These are phyloP conservation scores for Gnomoniopsis smithogilvyi DNA, from an alignment of 2,329 filamentous ascomycete genomes.

Conservation along the genomic window DNA sequence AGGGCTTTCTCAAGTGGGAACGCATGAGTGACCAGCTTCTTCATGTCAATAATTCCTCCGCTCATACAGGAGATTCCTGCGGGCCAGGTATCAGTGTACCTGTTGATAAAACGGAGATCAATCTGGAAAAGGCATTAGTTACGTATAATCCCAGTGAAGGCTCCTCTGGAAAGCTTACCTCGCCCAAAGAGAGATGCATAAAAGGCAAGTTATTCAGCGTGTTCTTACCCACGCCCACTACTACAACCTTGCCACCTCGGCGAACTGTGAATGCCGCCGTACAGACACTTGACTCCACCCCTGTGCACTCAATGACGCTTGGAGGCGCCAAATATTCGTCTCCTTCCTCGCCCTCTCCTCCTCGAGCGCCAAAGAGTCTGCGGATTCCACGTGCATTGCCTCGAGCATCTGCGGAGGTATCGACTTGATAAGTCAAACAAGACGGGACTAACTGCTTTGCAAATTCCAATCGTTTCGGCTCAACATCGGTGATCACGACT, in stretches of 20 bases:
- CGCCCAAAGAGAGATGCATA: conserved; percentile 62
- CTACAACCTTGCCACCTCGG: conserved; percentile 58
- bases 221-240: conserved; percentile 60
- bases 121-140: conserved; percentile 41
- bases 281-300: conserved; percentile 60
- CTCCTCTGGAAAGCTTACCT: conserved; percentile 35
- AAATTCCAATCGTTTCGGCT: conserved; percentile 52
- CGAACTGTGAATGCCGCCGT: conserved; percentile 56
- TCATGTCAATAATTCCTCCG: conserved; percentile 58
- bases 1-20: conserved; percentile 60
- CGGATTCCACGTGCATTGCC: conserved; percentile 51
- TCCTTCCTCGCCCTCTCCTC: conserved; percentile 17
- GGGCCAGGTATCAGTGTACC: conserved; percentile 69
- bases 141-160: background rate
- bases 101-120: conserved; percentile 67
- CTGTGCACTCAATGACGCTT: conserved; percentile 63
- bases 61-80: conserved; percentile 59
- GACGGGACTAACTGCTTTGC: conserved; percentile 55
- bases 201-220: conserved; percentile 65
- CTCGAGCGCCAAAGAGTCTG: conserved; percentile 43
- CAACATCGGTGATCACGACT: conserved; percentile 61
- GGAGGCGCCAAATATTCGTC: conserved; percentile 56
- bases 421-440: conserved; percentile 51
- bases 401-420: conserved; percentile 39
- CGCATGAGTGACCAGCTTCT: conserved; percentile 59